phyloP scores from a whole-genome alignment of 495 filamentous ascomycete genomes.

The Aspergillus conjunctus region DNA sequence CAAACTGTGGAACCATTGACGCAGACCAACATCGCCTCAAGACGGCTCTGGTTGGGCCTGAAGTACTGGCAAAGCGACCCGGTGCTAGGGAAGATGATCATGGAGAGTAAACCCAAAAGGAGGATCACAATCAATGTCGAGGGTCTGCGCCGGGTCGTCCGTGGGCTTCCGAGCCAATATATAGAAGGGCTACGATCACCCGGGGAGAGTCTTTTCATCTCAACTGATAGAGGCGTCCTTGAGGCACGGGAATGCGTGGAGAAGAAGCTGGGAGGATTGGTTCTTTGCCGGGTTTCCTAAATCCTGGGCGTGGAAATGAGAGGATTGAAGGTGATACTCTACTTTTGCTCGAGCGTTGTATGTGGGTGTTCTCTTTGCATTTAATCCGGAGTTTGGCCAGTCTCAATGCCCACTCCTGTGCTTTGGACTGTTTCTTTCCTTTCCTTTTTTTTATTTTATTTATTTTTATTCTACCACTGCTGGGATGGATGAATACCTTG shows the following conservation, averaged over 20 bases:
- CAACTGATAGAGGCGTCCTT: conserved; percentile 76
- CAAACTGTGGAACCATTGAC: conserved; percentile 62
- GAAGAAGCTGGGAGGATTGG: conserved; percentile 80
- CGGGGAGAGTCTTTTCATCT: conserved; percentile 82
- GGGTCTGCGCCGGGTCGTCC: conserved; percentile 62
- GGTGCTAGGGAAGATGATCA: conserved; percentile 68
- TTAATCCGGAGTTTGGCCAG: conserved; percentile 48
- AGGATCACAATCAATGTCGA: conserved; percentile 63
- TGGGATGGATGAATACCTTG: conserved; percentile 40
- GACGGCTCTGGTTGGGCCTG: conserved; percentile 86
- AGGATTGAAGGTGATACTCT: conserved; percentile 21
- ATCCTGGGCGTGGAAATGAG: conserved; percentile 19
- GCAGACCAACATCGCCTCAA: conserved; percentile 71
- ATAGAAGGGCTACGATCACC: conserved; percentile 73
- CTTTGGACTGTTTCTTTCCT: conserved; percentile 21
- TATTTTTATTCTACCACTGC: conserved; percentile 36
- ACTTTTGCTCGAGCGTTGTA: conserved; percentile 19
- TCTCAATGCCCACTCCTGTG: conserved; percentile 42
- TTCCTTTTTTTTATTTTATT: conserved; percentile 29
- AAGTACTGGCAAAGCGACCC: conserved; percentile 93
- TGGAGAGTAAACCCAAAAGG: conserved; percentile 78
- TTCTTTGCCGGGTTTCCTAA: conserved; percentile 70
- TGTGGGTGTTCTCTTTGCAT: conserved; percentile 36
- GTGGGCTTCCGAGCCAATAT: conserved; percentile 64
- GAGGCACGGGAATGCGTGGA: conserved; percentile 86